phyloP scores from a whole-genome alignment of 169 alveolate species.

The Theileria parva region DNA sequence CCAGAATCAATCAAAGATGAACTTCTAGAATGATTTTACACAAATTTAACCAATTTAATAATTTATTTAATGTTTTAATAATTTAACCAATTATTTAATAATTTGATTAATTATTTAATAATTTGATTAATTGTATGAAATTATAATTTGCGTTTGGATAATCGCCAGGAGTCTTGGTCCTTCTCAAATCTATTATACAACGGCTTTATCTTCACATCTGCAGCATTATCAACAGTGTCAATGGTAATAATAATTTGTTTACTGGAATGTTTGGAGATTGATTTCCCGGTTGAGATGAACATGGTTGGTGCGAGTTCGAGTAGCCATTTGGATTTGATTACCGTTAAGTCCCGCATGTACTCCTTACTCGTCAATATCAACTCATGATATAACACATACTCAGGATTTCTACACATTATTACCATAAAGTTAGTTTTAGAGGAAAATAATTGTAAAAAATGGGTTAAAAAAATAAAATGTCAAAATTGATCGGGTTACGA shows the following conservation, averaged over 20 bases:
- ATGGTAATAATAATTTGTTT: too few species aligned
- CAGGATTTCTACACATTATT: slow-evolving; percentile 84
- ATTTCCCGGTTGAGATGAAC: slow-evolving; percentile 67
- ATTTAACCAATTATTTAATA: too few species aligned
- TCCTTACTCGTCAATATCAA: slow-evolving; percentile 97
- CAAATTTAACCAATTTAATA: not conserved
- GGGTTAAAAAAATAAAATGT: not conserved
- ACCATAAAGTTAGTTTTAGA: not conserved
- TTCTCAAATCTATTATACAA: not conserved
- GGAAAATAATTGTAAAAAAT: too few species aligned
- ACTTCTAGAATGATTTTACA: not conserved
- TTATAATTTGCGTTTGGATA: not conserved
- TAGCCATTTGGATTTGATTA: slow-evolving; percentile 96
- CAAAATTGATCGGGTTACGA: not conserved
- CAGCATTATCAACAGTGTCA: too few species aligned
- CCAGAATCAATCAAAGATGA: slow-evolving; percentile 76
- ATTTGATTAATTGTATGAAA: too few species aligned
- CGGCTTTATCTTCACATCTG: not conserved
- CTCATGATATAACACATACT: slow-evolving; percentile 98
- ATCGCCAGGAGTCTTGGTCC: not conserved
- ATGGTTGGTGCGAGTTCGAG: slow-evolving; percentile 97
- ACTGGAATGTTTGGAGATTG: not conserved
- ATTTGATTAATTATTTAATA: too few species aligned
- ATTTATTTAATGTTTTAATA: too few species aligned
- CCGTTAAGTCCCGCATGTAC: slow-evolving; percentile 96